These are phyloP conservation scores for Starmerella powellii DNA, from an alignment of 805 yeast genomes.

Conservation along the genomic window DNA sequence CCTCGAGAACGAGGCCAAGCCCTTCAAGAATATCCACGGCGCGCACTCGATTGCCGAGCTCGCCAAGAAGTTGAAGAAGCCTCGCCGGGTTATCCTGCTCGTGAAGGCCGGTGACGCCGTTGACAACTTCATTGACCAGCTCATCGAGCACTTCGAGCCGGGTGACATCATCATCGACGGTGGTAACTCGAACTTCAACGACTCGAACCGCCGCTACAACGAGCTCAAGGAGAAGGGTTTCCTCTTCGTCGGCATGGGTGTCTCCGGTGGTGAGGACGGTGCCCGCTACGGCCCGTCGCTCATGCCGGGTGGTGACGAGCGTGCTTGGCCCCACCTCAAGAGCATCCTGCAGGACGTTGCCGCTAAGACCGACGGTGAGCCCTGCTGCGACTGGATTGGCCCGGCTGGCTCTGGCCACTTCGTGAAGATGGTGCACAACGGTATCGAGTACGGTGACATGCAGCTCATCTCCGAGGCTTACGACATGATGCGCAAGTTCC, in stretches of 20 bases:
- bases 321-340: constrained; percentile 98
- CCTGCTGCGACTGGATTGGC: constrained; percentile 99
- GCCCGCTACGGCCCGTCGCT: constrained; percentile 98
- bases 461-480: constrained; percentile 97
- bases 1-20: constrained; percentile 90
- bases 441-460: constrained; percentile 99
- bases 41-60: constrained; percentile 88
- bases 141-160: constrained; percentile 81
- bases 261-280: constrained; percentile 99
- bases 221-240: constrained; percentile 81
- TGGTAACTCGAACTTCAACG: constrained; percentile 99
- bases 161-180: constrained; percentile 99
- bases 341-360: constrained; percentile 90
- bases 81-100: constrained; percentile 85
- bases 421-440: constrained; percentile 99
- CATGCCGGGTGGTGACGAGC: constrained; percentile 98
- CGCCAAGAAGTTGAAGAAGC: constrained; percentile 80
- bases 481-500: constrained; percentile 88
- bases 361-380: constrained; percentile 96
- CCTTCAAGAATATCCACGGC: constrained; percentile 73
- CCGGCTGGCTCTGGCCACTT: constrained; percentile 98
- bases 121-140: constrained; percentile 77
- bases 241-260: constrained; percentile 95
- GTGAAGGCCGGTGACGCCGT: constrained; percentile 97
- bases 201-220: constrained; percentile 89